Evolutionary conservation across 164 flowering plant species (phyloP), one percentile per base, ranked within the genome.

Genomic region (Nymphaea colorata): DNA sequence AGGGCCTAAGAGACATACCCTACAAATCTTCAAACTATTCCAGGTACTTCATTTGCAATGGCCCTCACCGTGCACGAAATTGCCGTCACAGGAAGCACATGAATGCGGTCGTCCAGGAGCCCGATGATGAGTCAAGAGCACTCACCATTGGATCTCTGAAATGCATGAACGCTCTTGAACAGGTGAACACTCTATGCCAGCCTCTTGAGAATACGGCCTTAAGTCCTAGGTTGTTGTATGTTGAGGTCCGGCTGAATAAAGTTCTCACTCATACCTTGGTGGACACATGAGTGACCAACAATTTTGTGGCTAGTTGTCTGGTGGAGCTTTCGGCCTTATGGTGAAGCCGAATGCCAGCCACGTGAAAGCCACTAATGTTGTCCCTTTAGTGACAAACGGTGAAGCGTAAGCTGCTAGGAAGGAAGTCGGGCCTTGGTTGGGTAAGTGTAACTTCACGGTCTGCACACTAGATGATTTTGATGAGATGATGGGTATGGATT

Each of bases 221-320:
- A 2, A 18, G 8, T 16, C 6, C 0, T 4, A n/a, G 43, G 3
- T 17, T 55, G 2, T 57, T 76, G 68, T 70, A 72, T 11, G 45
- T 67, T 3, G 5, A 18, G 5, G 65, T 7, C 2, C 3, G 0
- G 3, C 0, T 60, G 5, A 69, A 69, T 41, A 66, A 62, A 0
- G 1, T 11, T 2, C 25, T 5, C 2, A 16, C 16, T 0, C 10
- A 16, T 8, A 2, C 59, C 2, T 8, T 55, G 59, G 59, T 55
- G 59, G 69, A 76, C 11, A 69, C n/a, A 0, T n/a, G n/a, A 0
- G 68, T 63, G 3, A 67, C 68, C 3, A 42, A 76, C 18, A 72
- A 61, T 12, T 72, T 76, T 44, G 53, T 72, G 3, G 55, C 68
- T n/a, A 17, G 55, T n/a, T 1, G 16, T 0, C 4, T 6, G 5